Conservation (phyloP, 2,329 filamentous ascomycete species). For the Coniochaeta ligniaria region DNA sequence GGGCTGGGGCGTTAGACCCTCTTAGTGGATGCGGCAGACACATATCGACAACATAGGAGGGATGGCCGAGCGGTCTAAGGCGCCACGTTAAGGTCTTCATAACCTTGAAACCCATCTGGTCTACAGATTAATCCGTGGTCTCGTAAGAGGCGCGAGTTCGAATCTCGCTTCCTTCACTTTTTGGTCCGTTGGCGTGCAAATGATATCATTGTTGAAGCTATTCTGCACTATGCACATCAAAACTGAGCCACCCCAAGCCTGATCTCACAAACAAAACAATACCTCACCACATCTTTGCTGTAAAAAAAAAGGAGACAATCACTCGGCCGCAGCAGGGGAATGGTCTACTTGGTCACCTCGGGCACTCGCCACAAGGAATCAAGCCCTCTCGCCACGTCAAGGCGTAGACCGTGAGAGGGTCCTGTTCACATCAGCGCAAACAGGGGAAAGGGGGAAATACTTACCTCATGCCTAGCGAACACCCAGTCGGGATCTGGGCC, state of each 20-base stretch:
- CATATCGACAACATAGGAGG: not conserved
- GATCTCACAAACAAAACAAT: too few species aligned
- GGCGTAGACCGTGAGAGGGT: constrained; percentile 5
- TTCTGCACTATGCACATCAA: too few species aligned
- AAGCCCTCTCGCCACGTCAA: constrained; percentile 6
- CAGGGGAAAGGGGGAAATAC: not conserved
- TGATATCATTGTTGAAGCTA: too few species aligned
- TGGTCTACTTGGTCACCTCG: constrained; percentile 4
- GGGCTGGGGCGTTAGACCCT: not conserved
- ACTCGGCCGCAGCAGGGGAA: not conserved
- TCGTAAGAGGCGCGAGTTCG: too few species aligned
- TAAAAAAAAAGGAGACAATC: too few species aligned
- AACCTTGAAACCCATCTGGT: not conserved
- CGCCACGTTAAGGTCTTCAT: not conserved
- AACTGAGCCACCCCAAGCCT: too few species aligned
- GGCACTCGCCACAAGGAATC: not conserved
- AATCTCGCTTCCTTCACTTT: too few species aligned
- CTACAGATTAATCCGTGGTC: too few species aligned
- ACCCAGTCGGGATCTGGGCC: not conserved
- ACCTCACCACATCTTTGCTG: too few species aligned
- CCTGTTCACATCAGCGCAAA: not conserved
- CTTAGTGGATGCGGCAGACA: not conserved
- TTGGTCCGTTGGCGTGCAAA: too few species aligned
- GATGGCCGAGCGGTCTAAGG: constrained; percentile 1
- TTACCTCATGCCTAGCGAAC: not conserved